Evolutionary conservation across 2,329 filamentous ascomycete genomes (phyloP).

Genomic region (Fusarium torreyae): DNA sequence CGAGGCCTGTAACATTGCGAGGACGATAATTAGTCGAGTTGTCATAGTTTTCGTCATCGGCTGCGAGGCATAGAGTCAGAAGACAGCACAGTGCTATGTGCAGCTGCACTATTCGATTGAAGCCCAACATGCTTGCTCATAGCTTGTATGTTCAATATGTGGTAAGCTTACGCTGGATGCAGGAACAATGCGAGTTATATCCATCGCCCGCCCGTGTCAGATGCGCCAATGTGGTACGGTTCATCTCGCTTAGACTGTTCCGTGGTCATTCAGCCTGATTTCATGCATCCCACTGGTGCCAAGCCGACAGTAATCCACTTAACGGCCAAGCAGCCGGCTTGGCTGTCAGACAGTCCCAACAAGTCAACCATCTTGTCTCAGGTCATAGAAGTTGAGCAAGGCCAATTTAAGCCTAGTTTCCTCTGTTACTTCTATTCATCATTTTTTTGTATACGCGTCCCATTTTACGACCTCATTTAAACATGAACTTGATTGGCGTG

Average conservation of each 20-base stretch:
- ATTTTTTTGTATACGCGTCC: too few species aligned
- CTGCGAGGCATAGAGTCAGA: not conserved
- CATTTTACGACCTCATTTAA: too few species aligned
- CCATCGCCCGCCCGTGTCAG: fast-evolving
- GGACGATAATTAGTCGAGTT: constrained; percentile 1
- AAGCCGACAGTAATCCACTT: not conserved
- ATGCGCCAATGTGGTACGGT: not conserved
- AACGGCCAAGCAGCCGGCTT: not conserved
- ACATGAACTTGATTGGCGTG: too few species aligned
- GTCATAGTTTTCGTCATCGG: constrained; percentile 14
- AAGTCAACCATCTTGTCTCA: too few species aligned
- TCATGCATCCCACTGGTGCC: not conserved
- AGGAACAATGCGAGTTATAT: constrained; percentile 7
- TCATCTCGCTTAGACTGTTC: constrained; percentile 7
- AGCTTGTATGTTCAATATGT: not conserved
- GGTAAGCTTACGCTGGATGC: not conserved
- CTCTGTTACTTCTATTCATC: too few species aligned
- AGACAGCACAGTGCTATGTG: not conserved
- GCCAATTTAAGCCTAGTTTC: too few species aligned
- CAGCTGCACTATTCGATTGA: not conserved
- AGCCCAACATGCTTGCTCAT: not conserved
- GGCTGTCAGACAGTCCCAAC: not conserved
- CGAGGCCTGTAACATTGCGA: not conserved
- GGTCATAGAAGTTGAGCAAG: too few species aligned
- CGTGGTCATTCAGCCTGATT: not conserved